A percentile compares a stretch with the other conserved stretches of the same genome.
phyloP scores from a whole-genome alignment of 1,139 yeast genomes.

The Geotrichum carabidarum region DNA sequence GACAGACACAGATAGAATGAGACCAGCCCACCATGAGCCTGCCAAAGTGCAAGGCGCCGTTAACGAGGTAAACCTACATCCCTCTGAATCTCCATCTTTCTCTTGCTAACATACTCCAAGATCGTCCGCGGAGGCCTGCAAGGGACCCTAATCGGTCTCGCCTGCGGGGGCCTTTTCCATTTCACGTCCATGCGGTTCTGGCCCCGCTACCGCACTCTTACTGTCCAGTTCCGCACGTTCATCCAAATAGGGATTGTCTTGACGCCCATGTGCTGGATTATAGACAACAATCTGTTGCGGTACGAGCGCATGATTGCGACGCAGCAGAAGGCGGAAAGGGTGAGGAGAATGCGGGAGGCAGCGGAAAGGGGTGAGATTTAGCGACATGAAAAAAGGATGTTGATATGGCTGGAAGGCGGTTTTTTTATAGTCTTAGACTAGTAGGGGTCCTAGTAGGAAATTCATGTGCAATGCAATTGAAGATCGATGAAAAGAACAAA shows the following conservation, averaged over 20 bases:
- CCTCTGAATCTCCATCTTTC: too few species aligned
- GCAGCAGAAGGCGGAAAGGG: constrained; percentile 23
- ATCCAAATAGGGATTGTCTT: constrained; percentile 29
- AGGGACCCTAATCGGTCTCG: constrained; percentile 29
- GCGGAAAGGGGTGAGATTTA: constrained; percentile 29
- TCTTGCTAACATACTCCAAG: too few species aligned
- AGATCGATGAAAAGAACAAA: too few species aligned
- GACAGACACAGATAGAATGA: constrained; percentile 21
- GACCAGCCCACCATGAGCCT: constrained; percentile 35
- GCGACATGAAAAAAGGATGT: constrained; percentile 23
- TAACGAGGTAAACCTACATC: constrained; percentile 31
- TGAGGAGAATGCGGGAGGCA: constrained; percentile 27
- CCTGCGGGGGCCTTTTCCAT: constrained; percentile 26
- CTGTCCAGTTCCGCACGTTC: constrained; percentile 31
- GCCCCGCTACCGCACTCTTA: constrained; percentile 28
- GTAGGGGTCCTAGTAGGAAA: neutral
- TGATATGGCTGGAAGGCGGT: neutral
- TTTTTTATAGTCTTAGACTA: too few species aligned
- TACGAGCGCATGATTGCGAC: constrained; percentile 29
- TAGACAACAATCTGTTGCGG: constrained; percentile 27
- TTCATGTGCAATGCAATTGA: too few species aligned
- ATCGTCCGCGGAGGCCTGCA: constrained; percentile 28
- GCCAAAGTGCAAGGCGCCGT: constrained; percentile 31
- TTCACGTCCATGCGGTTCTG: constrained; percentile 22
- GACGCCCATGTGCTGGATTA: constrained; percentile 30